Evolutionary conservation across 495 filamentous ascomycete genomes (phyloP), one percentile per base, ranked within the genome.

Genomic region (Xylaria longipes): DNA sequence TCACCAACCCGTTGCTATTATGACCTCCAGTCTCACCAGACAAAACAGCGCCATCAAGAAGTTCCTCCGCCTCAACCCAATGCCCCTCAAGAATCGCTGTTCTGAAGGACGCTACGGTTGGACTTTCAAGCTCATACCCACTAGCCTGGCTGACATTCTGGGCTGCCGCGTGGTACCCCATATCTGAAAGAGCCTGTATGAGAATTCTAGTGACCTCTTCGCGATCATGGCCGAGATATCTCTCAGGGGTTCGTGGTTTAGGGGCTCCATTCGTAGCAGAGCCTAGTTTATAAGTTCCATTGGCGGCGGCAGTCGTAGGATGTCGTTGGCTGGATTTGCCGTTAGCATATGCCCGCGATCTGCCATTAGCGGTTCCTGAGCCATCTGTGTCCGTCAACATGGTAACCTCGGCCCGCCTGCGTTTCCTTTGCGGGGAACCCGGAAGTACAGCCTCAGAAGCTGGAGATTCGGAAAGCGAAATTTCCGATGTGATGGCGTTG

Each of bases 161-260:
- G 41, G 97, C 96, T 31, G 95, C 91, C 7, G 81, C 84, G 68
- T 89, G 83, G 79, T 98, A 98, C 2, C 95, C 96, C 80, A 98
- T 81, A 79, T 98, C 96, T 29, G 87, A 85, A 61, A 99, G 82
- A 43, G 94, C 92, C 80, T 99, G 96, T 74, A 98, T 97, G 72
- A 98, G 80, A 65, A 99, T 92, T 64, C 96, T 87, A 8, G 96
- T 96, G 14, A 98, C 91, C 82, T 99, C 95, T 83, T 97, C 95
- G 77, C 94, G 90, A 78, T 95, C 91, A 78, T 99, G 95, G 27
- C 94, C 94, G 73, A 89, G 91, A 71, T 87, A 89, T 0, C 72
- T 77, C 14, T 74, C 71, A 9, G 75, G 68, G 29, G 33, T 56
- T 27, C 65, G 76, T 43, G 57, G 63, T 56, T 74, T 79, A 9